phyloP scores from a whole-genome alignment of 177 flowering plant genomes.

The Tripterygium wilfordii region DNA sequence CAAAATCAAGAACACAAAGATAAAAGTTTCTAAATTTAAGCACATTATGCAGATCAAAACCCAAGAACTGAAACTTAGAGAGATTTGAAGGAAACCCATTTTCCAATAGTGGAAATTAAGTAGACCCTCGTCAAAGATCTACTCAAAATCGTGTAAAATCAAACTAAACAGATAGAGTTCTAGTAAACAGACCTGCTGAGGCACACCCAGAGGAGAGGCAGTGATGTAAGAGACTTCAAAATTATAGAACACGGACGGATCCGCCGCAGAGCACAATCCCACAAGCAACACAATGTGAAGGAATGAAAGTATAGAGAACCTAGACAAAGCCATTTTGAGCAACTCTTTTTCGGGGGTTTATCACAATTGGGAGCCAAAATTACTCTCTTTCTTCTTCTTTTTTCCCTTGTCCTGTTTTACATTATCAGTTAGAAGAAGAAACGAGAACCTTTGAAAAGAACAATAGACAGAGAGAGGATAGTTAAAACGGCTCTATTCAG shows the following conservation, averaged over 20 bases:
- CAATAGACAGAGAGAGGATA: constrained; percentile 5
- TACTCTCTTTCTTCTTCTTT: background rate
- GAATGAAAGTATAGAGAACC: constrained; percentile 18
- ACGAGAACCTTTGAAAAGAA: constrained; percentile 7
- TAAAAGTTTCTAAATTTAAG: background rate
- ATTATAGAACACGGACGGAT: constrained; percentile 42
- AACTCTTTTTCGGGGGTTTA: background rate
- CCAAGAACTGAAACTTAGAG: constrained; percentile 14
- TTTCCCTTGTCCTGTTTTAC: constrained; percentile 13
- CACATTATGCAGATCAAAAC: constrained; percentile 35
- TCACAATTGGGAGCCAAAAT: background rate
- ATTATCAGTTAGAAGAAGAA: constrained; percentile 15
- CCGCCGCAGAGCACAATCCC: constrained; percentile 40
- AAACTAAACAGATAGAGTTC: constrained; percentile 7
- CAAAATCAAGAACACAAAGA: constrained; percentile 3
- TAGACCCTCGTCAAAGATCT: constrained; percentile 9
- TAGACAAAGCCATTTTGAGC: constrained; percentile 27
- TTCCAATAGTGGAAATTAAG: constrained; percentile 2
- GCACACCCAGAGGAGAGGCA: constrained; percentile 84
- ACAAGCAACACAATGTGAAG: constrained; percentile 34
- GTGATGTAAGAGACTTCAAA: constrained; percentile 78
- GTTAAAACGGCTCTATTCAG: constrained; percentile 19
- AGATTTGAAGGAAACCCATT: constrained; percentile 17
- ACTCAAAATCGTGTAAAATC: background rate
- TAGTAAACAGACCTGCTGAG: constrained; percentile 56